Conservation (phyloP, 805 yeast genomes). For the Wickerhamiella lipophila region DNA sequence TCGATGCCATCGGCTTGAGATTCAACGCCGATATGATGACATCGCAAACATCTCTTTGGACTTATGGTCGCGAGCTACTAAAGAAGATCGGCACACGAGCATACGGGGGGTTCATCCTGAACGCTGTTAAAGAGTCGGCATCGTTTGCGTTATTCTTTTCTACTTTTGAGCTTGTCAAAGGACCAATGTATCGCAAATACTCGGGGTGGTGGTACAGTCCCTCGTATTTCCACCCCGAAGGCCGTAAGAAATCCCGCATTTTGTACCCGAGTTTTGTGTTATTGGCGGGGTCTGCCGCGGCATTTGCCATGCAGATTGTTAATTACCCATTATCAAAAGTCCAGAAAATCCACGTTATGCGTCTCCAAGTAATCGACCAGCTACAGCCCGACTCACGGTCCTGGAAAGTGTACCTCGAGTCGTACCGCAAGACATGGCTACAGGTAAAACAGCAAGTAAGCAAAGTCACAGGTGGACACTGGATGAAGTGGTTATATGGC, state of each 20-base stretch:
- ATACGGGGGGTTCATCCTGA: slow-evolving; percentile 77
- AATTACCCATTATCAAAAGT: slow-evolving; percentile 75
- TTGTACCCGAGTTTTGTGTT: slow-evolving; percentile 57
- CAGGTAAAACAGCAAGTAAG: slow-evolving; percentile 43
- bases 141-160: slow-evolving; percentile 80
- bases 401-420: slow-evolving; percentile 46
- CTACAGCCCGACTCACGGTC: slow-evolving; percentile 25
- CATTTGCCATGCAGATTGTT: slow-evolving; percentile 57
- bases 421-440: slow-evolving; percentile 62
- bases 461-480: slow-evolving; percentile 40
- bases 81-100: slow-evolving; percentile 64
- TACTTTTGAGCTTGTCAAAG: slow-evolving; percentile 67
- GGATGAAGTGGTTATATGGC: slow-evolving; percentile 59
- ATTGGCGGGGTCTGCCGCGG: slow-evolving; percentile 80
- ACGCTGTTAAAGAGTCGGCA: slow-evolving; percentile 59
- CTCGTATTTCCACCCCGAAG: slow-evolving; percentile 21
- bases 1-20: slow-evolving; percentile 80
- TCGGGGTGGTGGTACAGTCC: slow-evolving; percentile 25
- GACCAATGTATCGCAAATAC: slow-evolving; percentile 29
- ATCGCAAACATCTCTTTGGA: slow-evolving; percentile 66
- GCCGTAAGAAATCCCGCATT: slow-evolving; percentile 30
- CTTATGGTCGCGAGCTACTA: slow-evolving; percentile 55
- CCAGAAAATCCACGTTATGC: slow-evolving; percentile 64
- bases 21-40: slow-evolving; percentile 63
- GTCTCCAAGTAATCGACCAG: slow-evolving; percentile 70